Percentiles rank a stretch among this genome's conserved stretches.
phyloP scores from a whole-genome alignment of 108 stramenopile species.

The Schizochytrium sp. region DNA sequence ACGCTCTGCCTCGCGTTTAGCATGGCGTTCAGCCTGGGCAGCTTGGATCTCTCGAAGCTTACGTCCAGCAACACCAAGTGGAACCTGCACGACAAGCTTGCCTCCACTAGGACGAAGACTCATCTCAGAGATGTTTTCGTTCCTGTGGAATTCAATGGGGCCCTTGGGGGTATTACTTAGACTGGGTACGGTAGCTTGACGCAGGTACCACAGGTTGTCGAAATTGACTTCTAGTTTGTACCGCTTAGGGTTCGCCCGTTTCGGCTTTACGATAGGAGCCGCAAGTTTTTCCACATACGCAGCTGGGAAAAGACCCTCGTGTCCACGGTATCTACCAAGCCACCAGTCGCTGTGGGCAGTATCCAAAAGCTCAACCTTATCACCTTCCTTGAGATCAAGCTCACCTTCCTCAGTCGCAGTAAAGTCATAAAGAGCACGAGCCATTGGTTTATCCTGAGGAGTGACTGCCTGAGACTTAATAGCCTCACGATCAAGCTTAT shows the following conservation, averaged over 20 bases:
- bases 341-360: constrained; percentile 55
- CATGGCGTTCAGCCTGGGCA: constrained; percentile 23
- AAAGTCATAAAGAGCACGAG: constrained; percentile 16
- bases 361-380: constrained; percentile 51
- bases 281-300: constrained; percentile 42
- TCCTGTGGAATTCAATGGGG: constrained; percentile 22
- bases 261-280: constrained; percentile 39
- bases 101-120: background rate
- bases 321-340: constrained; percentile 12
- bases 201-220: constrained; percentile 28
- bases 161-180: constrained; percentile 45
- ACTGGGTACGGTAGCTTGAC: constrained; percentile 15
- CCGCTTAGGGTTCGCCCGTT: constrained; percentile 36
- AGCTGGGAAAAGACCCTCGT: constrained; percentile 29
- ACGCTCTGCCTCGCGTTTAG: constrained; percentile 41
- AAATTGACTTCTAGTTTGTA: constrained; percentile 48
- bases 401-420: constrained; percentile 19
- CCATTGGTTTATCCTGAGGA: background rate
- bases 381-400: background rate
- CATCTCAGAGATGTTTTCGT: background rate
- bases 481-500: constrained; percentile 27
- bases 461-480: background rate
- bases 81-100: constrained; percentile 29
- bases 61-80: constrained; percentile 52
- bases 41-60: constrained; percentile 58